Conservation (phyloP, 495 filamentous ascomycete species). For the Haplographium delicatum region DNA sequence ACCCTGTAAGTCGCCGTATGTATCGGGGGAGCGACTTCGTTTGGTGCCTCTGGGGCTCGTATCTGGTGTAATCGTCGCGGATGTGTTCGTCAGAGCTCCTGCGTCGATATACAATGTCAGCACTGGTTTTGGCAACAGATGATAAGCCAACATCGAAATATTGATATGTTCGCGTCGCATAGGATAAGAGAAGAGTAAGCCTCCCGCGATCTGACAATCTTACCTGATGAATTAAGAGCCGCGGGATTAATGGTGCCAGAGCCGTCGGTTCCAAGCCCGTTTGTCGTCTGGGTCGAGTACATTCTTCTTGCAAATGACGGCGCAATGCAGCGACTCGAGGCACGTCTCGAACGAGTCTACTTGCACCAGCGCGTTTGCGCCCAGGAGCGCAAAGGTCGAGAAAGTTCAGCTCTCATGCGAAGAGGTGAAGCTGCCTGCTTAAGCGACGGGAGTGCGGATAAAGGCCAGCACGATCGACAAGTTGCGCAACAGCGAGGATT, state of each 20-base stretch:
- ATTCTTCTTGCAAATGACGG: conserved; percentile 36
- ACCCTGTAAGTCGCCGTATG: conserved; percentile 55
- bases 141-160: conserved; percentile 24
- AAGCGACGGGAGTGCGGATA: conserved; percentile 1
- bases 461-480: neutral
- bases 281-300: conserved; percentile 50
- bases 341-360: conserved; percentile 6
- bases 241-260: conserved; percentile 79
- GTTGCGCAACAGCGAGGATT: neutral
- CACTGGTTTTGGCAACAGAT: conserved; percentile 7
- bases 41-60: conserved; percentile 73
- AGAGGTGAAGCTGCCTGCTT: neutral
- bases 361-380: conserved; percentile 19
- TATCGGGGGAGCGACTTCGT: conserved; percentile 81
- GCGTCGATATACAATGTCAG: conserved; percentile 9
- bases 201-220: too few species aligned
- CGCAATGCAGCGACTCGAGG: conserved; percentile 15
- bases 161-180: conserved; percentile 17
- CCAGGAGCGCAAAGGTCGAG: conserved; percentile 5
- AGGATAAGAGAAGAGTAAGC: too few species aligned
- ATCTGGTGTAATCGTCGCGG: conserved; percentile 44
- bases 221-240: conserved; percentile 39
- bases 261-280: conserved; percentile 62
- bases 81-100: conserved; percentile 29
- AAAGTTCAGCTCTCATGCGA: conserved; percentile 1